Percentiles rank a stretch among this genome's conserved stretches.
These are phyloP conservation scores for Arachnopeziza araneosa DNA, from an alignment of 2,329 filamentous ascomycete genomes.

Conservation along the genomic window DNA sequence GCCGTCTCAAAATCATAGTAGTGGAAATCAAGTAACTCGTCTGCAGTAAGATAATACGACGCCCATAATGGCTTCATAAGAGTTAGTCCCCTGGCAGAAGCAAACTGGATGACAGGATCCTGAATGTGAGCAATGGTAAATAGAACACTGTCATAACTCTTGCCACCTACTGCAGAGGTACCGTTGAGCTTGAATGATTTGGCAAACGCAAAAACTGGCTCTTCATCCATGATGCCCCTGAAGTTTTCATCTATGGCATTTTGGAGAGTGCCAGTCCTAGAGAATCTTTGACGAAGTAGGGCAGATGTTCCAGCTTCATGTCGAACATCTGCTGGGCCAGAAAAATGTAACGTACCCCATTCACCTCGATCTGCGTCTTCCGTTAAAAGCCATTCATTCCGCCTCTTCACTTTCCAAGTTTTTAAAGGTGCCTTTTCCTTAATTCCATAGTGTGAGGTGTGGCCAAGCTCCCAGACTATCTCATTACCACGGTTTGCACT, in stretches of 20 bases:
- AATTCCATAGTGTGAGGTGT: constrained; percentile 35
- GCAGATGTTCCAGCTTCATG: constrained; percentile 68
- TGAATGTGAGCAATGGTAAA: constrained; percentile 77
- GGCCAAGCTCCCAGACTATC: constrained; percentile 63
- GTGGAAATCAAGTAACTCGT: constrained; percentile 67
- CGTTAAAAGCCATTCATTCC: constrained; percentile 62
- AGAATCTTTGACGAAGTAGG: constrained; percentile 62
- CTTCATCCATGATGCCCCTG: constrained; percentile 66
- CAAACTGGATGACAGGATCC: constrained; percentile 73
- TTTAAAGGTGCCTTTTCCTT: constrained; percentile 43
- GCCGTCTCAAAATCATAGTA: constrained; percentile 68
- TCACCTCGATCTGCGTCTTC: constrained; percentile 71
- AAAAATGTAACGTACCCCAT: constrained; percentile 79
- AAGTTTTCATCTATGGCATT: constrained; percentile 64
- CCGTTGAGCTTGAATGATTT: constrained; percentile 52
- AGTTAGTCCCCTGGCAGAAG: constrained; percentile 68
- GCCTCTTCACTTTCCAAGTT: constrained; percentile 59
- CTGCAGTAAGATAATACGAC: constrained; percentile 61
- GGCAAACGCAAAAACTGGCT: constrained; percentile 77
- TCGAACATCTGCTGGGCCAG: constrained; percentile 59
- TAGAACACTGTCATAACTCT: constrained; percentile 47
- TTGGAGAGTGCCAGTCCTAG: constrained; percentile 57
- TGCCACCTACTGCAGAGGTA: constrained; percentile 26
- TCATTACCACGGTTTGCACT: constrained; percentile 65
- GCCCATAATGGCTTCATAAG: constrained; percentile 76